Evolutionary conservation across 805 yeast species (phyloP).

Genomic region (Pichia sporocuriosa): DNA sequence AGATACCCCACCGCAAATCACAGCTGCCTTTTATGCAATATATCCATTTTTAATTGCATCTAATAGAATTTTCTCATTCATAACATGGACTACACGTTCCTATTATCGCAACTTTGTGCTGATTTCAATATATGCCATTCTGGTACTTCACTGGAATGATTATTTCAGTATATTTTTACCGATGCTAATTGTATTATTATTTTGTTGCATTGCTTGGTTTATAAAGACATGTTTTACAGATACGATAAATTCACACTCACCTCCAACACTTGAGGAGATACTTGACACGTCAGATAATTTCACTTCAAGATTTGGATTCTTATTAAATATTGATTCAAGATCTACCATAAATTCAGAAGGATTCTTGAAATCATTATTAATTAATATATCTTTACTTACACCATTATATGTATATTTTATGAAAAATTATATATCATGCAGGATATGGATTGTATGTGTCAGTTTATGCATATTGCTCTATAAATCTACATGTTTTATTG

Average conservation of each 20-base stretch:
- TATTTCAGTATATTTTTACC: constrained; percentile 36
- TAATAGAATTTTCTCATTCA: constrained; percentile 37
- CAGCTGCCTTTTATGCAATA: constrained; percentile 39
- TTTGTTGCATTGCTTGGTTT: constrained; percentile 40
- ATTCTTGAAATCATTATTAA: constrained; percentile 17
- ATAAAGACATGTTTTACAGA: constrained; percentile 37
- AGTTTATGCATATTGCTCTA: constrained; percentile 37
- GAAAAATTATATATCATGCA: constrained; percentile 29
- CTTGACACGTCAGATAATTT: constrained; percentile 42
- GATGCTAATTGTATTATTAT: constrained; percentile 28
- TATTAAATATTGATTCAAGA: constrained; percentile 26
- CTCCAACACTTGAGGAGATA: constrained; percentile 50
- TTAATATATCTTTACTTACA: constrained; percentile 24
- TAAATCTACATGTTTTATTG: constrained; percentile 43
- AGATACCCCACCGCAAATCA: constrained; percentile 35
- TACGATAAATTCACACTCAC: constrained; percentile 10
- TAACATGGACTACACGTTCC: constrained; percentile 53
- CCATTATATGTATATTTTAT: constrained; percentile 39
- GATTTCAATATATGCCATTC: constrained; percentile 32
- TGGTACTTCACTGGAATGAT: constrained; percentile 39
- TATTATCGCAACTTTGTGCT: constrained; percentile 39
- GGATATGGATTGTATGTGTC: constrained; percentile 26
- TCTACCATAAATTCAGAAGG: no score
- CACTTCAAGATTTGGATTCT: constrained; percentile 34
- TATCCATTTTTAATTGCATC: constrained; percentile 42